Percentiles rank a stretch among this genome's conserved stretches.
Conservation (phyloP, 208 protist genomes). For the Naegleria gruberi region DNA sequence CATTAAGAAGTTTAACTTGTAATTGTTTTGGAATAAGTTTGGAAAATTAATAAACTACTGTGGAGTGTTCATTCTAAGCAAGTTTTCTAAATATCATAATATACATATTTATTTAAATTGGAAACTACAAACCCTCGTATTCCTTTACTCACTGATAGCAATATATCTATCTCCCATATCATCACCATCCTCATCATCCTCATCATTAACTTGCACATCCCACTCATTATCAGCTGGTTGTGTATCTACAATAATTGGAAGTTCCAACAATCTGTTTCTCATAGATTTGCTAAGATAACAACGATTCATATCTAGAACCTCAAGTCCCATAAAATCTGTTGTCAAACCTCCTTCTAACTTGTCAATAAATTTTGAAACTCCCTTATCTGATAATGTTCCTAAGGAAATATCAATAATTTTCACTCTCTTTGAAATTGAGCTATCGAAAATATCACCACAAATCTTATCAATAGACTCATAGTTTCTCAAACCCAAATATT, state of each 20-base stretch:
- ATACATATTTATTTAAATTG: too few species aligned
- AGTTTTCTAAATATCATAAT: too few species aligned
- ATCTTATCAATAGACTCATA: neutral
- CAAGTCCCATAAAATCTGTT: neutral
- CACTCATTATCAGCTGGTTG: neutral
- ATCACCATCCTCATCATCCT: neutral
- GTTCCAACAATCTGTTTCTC: neutral
- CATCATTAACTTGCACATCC: too few species aligned
- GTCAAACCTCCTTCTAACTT: neutral
- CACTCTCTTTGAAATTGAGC: neutral
- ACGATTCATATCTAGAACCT: neutral
- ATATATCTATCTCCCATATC: neutral
- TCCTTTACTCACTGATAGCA: neutral
- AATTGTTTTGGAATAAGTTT: too few species aligned
- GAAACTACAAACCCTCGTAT: too few species aligned
- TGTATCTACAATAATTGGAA: neutral
- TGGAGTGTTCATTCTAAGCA: too few species aligned
- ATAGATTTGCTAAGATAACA: neutral
- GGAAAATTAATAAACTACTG: too few species aligned
- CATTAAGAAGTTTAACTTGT: too few species aligned
- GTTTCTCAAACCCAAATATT: neutral
- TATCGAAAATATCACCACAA: neutral
- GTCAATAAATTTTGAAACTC: neutral
- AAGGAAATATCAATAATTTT: neutral
- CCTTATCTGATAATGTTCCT: neutral